Evolutionary conservation across 1,284 basidiomycete genomes (phyloP).

Genomic region (Leccinum laetum): DNA sequence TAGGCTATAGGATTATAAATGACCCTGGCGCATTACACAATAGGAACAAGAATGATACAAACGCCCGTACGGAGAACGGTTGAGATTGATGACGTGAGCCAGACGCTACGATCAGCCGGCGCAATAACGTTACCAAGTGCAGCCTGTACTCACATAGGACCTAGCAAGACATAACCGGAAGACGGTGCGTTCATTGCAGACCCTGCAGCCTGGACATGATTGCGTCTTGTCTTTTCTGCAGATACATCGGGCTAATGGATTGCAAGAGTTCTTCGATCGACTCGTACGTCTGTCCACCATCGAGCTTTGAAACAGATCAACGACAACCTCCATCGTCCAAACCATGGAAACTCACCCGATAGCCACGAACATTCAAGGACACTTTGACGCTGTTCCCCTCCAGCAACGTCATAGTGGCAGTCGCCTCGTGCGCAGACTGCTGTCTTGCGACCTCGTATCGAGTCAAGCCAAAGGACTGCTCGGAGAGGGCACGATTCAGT

Average conservation of each 20-base stretch:
- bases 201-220: conserved; percentile 50
- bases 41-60: conserved; percentile 14
- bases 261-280: conserved; percentile 57
- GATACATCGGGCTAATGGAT: conserved; percentile 51
- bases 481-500: conserved; percentile 51
- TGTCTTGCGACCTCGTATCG: conserved; percentile 40
- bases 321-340: neutral
- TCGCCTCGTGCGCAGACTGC: conserved; percentile 45
- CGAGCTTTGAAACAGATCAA: conserved; percentile 19
- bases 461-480: conserved; percentile 59
- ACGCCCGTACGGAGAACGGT: neutral
- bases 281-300: conserved; percentile 42
- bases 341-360: conserved; percentile 39
- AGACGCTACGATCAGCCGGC: conserved; percentile 7
- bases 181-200: conserved; percentile 31
- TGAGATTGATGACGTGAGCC: neutral
- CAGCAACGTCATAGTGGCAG: conserved; percentile 52
- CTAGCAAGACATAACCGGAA: neutral
- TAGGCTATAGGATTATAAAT: neutral
- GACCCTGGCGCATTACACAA: conserved; percentile 6
- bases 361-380: conserved; percentile 53
- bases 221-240: conserved; percentile 42
- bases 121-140: neutral
- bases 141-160: conserved; percentile 6
- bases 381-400: conserved; percentile 51